Base-by-base conservation (phyloP, 768 basidiomycete genomes). In the Phallus indusiatus region DNA sequence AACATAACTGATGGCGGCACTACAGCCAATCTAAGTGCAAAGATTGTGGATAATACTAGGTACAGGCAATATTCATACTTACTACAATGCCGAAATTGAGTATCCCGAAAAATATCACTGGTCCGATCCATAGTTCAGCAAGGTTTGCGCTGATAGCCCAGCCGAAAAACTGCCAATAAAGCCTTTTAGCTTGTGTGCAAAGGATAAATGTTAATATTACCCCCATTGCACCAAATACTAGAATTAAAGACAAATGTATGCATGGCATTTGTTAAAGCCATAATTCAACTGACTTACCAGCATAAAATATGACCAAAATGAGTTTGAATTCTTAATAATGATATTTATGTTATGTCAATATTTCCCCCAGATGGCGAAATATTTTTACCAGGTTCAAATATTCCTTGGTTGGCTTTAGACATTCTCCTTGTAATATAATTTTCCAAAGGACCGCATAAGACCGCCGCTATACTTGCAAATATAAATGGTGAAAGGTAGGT, bases 291-390 rank as follows among this genome's bases (percentile, higher is more conserved):
- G 33, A 22, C 55, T 9, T 42, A 56, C 55, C 46, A 10, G 62
- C 24, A 33, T 66, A 69, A 50, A 69, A 63, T 47, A 64, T 47
- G n/a, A 68, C 64, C 61, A 71, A 68, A 56, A 69, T 54, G 21
- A 66, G 48, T n/a, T 56, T 55, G 56, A 65, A 66, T 52, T 67
- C 66, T 56, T 12, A 16, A 49, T 18, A 47, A 28, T 28, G 28
- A 28, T 18, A 46, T 14, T 36, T 36, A n/a, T 22, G 18, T n/a
- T 55, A n/a, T n/a, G 34, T 42, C 36, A 16, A 65, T 61, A 47
- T 65, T 55, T 51, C 42, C 61, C 7, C 12, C 2, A 42, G 4
- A 4, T 42, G 2, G 42, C 4, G 42, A 42, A 14, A 42, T 42
- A 42, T 12, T 42, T 42, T 42, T 18, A 49, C 47, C 60, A 2